phyloP scores from a whole-genome alignment of 2,329 filamentous ascomycete species.

The Raffaelea arxii region DNA sequence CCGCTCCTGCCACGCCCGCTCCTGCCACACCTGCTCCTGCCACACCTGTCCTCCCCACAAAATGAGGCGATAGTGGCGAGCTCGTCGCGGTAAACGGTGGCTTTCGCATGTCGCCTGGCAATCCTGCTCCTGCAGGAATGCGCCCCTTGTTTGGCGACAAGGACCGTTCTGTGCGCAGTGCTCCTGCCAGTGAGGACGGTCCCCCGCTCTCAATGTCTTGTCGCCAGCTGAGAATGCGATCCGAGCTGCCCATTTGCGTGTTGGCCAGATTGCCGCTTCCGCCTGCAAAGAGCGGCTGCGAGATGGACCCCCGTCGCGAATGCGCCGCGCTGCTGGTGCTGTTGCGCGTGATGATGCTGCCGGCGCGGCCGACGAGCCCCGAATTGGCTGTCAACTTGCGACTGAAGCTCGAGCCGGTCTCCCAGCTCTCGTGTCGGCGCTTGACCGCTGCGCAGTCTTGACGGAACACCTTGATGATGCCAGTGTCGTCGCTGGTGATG shows the following conservation, averaged over 20 bases:
- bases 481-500: conserved; percentile 79
- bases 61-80: conserved; percentile 10
- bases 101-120: conserved; percentile 36
- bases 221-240: conserved; percentile 83
- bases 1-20: too few relatives aligned
- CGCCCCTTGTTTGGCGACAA: conserved; percentile 42
- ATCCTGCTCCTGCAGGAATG: conserved; percentile 24
- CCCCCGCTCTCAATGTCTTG: conserved; percentile 47
- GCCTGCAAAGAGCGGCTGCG: conserved; percentile 21
- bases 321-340: conserved; percentile 37
- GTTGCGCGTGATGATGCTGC: conserved; percentile 44
- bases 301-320: conserved; percentile 46
- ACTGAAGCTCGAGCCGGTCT: conserved; percentile 67
- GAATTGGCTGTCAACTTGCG: conserved; percentile 51
- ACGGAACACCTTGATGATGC: conserved; percentile 86
- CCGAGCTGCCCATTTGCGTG: conserved; percentile 34
- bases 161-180: conserved; percentile 42
- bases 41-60: too few relatives aligned
- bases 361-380: conserved; percentile 47
- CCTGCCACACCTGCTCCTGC: too few relatives aligned
- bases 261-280: neutral
- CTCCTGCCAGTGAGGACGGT: conserved; percentile 24
- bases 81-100: conserved; percentile 26
- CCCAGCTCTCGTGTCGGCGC: conserved; percentile 66
- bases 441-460: conserved; percentile 86